Percentiles rank a stretch among this genome's conserved stretches.
Evolutionary conservation across 2,329 filamentous ascomycete species (phyloP).

Genomic region (Chaetomiaceae sp.): DNA sequence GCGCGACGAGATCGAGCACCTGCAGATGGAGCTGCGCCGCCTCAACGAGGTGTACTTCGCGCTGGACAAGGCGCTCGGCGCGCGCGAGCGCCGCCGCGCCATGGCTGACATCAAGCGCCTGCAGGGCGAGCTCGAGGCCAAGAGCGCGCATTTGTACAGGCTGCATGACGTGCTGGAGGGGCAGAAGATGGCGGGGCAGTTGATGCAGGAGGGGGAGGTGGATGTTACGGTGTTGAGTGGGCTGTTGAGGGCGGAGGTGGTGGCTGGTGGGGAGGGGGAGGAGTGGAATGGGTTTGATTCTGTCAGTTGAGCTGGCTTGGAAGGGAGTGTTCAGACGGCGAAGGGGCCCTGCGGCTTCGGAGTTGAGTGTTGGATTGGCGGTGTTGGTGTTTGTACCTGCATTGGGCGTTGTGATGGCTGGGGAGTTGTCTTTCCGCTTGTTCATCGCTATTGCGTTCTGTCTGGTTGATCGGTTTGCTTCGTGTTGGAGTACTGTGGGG

Average conservation of each 20-base stretch:
- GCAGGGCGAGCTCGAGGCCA: constrained; percentile 60
- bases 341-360: not conserved
- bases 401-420: too few species aligned
- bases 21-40: constrained; percentile 62
- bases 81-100: constrained; percentile 56
- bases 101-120: constrained; percentile 56
- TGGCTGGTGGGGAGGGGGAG: not conserved
- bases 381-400: not conserved
- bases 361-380: not conserved
- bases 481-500: not conserved
- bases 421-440: not conserved
- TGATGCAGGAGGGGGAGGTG: constrained; percentile 56
- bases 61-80: constrained; percentile 60
- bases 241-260: constrained; percentile 21
- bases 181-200: constrained; percentile 60
- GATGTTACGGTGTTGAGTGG: constrained; percentile 58
- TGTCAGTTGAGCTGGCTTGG: too few species aligned
- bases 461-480: not conserved
- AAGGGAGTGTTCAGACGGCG: too few species aligned
- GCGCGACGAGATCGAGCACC: constrained; percentile 70
- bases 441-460: not conserved
- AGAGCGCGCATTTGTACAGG: constrained; percentile 73
- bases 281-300: constrained; percentile 15
- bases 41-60: constrained; percentile 50
- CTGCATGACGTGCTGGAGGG: constrained; percentile 80